phyloP scores from a whole-genome alignment of 73 alveolate genomes.

The Blepharisma stoltei region DNA sequence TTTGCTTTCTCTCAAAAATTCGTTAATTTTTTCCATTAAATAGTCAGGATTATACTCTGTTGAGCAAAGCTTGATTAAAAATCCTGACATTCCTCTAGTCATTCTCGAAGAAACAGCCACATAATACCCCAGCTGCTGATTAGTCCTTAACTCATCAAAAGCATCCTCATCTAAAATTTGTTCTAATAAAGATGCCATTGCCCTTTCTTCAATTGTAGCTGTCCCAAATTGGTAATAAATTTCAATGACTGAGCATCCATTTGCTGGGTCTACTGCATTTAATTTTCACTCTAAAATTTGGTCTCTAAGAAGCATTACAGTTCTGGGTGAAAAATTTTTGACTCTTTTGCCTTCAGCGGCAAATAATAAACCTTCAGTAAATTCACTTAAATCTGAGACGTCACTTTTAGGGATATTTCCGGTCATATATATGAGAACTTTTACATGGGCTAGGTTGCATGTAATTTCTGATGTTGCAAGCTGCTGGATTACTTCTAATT shows the following conservation, averaged over 20 bases:
- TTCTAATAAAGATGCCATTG: background rate
- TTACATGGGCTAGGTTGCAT: background rate
- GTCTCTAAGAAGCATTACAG: slow-evolving; percentile 56
- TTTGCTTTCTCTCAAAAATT: background rate
- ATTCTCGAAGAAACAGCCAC: slow-evolving; percentile 24
- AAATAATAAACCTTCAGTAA: background rate
- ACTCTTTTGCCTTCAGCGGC: slow-evolving; percentile 43
- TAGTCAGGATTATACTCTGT: background rate
- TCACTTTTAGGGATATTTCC: slow-evolving; percentile 8
- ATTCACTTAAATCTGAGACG: background rate
- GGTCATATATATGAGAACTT: background rate
- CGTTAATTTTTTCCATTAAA: background rate
- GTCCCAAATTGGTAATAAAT: slow-evolving; percentile 14
- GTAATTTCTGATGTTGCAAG: background rate
- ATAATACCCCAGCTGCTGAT: slow-evolving; percentile 68
- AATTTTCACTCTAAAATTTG: background rate
- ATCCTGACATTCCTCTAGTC: slow-evolving; percentile 13
- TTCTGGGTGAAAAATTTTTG: slow-evolving; percentile 38
- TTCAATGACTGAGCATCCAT: background rate
- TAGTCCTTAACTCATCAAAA: slow-evolving; percentile 68
- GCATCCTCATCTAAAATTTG: slow-evolving; percentile 59
- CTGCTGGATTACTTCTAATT: background rate
- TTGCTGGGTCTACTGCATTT: background rate
- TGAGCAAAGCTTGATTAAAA: slow-evolving; percentile 1
- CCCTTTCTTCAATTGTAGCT: slow-evolving; percentile 16